phyloP scores from a whole-genome alignment of 192 early-diverging fungal species.

The Entrophospora sp. region DNA sequence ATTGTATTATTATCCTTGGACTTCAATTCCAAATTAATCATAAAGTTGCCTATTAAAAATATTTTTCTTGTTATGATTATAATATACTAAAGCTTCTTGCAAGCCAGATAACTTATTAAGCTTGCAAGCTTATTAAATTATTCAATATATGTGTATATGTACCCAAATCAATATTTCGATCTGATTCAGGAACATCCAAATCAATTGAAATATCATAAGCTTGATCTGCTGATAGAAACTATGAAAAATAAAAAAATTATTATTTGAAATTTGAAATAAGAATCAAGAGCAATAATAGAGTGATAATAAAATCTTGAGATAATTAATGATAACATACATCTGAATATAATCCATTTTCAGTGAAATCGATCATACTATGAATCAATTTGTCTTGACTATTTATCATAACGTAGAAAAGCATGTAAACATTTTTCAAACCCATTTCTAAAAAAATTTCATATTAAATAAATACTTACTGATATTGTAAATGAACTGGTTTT shows the following conservation, averaged over 20 bases:
- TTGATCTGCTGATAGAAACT: slow-evolving; percentile 35
- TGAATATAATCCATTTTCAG: slow-evolving; percentile 24
- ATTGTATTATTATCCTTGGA: slow-evolving; percentile 28
- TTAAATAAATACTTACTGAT: slow-evolving; percentile 14
- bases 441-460: not conserved
- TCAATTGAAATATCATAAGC: slow-evolving; percentile 36
- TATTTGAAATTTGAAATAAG: not conserved
- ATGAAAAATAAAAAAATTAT: not conserved
- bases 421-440: slow-evolving; percentile 4
- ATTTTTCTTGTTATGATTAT: not conserved
- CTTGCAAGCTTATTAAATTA: too few relatives aligned
- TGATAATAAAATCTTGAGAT: not conserved
- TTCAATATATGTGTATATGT: slow-evolving; percentile 16
- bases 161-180: slow-evolving; percentile 33
- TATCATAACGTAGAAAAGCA: not conserved
- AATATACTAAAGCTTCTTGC: not conserved
- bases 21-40: slow-evolving; percentile 25
- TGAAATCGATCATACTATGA: slow-evolving; percentile 29
- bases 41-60: slow-evolving; percentile 34
- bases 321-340: slow-evolving; percentile 20
- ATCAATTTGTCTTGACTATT: not conserved
- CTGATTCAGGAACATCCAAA: slow-evolving; percentile 31
- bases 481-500: slow-evolving; percentile 35
- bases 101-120: not conserved
- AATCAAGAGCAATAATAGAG: not conserved